Percentiles rank a stretch among this genome's conserved stretches.
These are phyloP conservation scores for Ustilago lituana DNA, from an alignment of 1,284 basidiomycete species.

Conservation along the genomic window DNA sequence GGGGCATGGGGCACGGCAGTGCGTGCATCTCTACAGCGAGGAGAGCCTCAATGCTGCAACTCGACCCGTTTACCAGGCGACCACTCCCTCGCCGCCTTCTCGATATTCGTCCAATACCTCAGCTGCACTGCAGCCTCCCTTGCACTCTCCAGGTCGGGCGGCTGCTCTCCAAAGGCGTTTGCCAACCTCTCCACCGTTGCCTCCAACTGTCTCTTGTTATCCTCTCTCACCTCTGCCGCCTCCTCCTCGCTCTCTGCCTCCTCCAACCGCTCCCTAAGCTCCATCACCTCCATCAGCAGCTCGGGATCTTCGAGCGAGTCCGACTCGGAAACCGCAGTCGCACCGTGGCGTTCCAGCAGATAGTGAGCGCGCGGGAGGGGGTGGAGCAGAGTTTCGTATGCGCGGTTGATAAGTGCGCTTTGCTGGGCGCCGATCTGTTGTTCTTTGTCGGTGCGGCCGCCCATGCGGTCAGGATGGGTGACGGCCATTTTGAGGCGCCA, in stretches of 20 bases:
- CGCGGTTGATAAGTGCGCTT: conserved; percentile 62
- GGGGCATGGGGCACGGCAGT: no score
- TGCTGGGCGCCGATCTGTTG: conserved; percentile 62
- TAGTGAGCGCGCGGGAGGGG: conserved; percentile 59
- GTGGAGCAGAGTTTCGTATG: conserved; percentile 62
- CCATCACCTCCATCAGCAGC: conserved; percentile 65
- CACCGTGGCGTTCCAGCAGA: conserved; percentile 48
- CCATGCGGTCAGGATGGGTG: conserved; percentile 64
- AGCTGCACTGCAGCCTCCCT: conserved; percentile 53
- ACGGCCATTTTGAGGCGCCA: conserved; percentile 62
- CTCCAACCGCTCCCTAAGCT: conserved; percentile 59
- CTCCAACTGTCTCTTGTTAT: conserved; percentile 44
- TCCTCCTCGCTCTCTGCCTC: conserved; percentile 54
- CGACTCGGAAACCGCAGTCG: conserved; percentile 41
- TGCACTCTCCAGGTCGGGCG: conserved; percentile 46
- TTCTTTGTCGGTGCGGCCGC: conserved; percentile 51
- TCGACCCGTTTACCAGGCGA: conserved; percentile 59
- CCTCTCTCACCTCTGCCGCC: conserved; percentile 48
- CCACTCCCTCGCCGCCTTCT: conserved; percentile 63
- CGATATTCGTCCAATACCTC: conserved; percentile 66
- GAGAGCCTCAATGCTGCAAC: conserved; percentile 55
- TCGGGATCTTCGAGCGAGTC: conserved; percentile 60
- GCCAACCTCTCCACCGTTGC: conserved; percentile 39
- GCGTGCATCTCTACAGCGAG: no score
- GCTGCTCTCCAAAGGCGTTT: conserved; percentile 41